Base-by-base conservation (phyloP, 2,329 filamentous ascomycete genomes). In the Plenodomus biglobosus region DNA sequence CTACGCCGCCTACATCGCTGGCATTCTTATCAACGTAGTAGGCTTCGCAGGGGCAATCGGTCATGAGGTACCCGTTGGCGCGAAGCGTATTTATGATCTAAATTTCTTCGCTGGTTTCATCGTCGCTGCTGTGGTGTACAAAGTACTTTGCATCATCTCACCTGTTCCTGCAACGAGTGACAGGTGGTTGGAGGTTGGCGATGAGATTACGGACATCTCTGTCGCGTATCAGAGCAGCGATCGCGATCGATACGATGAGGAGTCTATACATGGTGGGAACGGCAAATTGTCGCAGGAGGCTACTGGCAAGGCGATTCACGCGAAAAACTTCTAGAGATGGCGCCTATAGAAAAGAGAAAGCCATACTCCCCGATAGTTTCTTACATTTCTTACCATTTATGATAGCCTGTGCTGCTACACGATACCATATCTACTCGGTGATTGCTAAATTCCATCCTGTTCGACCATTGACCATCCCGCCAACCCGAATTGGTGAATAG, bases 61-160 rank as follows among this genome's bases (percentile, higher is more conserved):
- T 1, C 72, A 69, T 17, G 66, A 74, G 0, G 90, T 96, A 0
- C 92, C 92, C 0, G 76, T 82, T 5, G 91, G 87, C 1, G 92
- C 92, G 0, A 84, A 81, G 1, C 95, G 95, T 66, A 84, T 96
- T 50, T 96, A 95, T 77, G 88, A 91, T 57, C 66, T 96, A 61
- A 96, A 96, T 72, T 96, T 92, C 76, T 95, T 96, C 69, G 81
- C 82, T 37, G 92, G 92, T 0, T 92, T 95, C 67, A 77, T 90
- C 39, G 81, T 95, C 10, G 82, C 89, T 0, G 76, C 76, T 0
- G 66, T 55, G 0, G 73, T 85, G 7, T 96, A 96, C 73, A 95
- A 82, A 75, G 45, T 69, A 0, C 76, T 95, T 1, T 91, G 86
- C 69, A 81, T 75, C 48, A 27, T 91, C 20, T 88, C 74, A 53